Evolutionary conservation across 345 rosid species (phyloP).

Genomic region (Carallia brachiata): DNA sequence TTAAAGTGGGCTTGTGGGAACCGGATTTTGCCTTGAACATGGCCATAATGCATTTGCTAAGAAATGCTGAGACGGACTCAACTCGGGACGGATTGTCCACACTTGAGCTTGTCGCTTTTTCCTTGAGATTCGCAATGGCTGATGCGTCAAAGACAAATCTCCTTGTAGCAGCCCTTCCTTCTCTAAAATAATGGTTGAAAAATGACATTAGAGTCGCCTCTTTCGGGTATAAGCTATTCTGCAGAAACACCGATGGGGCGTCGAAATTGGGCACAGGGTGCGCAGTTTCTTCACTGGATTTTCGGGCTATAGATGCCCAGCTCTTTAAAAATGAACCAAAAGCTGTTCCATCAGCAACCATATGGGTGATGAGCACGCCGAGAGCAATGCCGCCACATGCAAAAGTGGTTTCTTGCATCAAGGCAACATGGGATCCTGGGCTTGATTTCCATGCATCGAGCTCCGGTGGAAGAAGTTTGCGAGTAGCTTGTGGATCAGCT

Average conservation of each 20-base stretch:
- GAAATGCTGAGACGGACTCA: conserved; percentile 51
- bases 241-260: conserved; percentile 30
- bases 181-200: neutral
- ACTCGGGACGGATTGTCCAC: conserved; percentile 41
- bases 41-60: conserved; percentile 36
- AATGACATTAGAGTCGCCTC: neutral
- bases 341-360: conserved; percentile 40
- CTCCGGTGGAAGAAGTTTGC: conserved; percentile 8
- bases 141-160: conserved; percentile 43
- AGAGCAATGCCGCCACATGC: conserved; percentile 43
- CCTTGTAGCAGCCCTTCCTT: conserved; percentile 21
- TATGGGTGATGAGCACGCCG: conserved; percentile 34
- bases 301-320: conserved; percentile 30
- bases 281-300: neutral
- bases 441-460: neutral
- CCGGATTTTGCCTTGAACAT: conserved; percentile 25
- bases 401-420: conserved; percentile 24
- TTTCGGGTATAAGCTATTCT: neutral
- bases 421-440: neutral
- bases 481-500: neutral
- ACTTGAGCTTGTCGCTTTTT: conserved; percentile 26
- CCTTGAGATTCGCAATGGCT: conserved; percentile 31
- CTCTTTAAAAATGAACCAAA: conserved; percentile 34
- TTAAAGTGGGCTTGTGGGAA: conserved; percentile 14
- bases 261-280: conserved; percentile 28